Base-by-base conservation (phyloP, 345 rosid genomes). In the Diplotaxis tenuifolia region DNA sequence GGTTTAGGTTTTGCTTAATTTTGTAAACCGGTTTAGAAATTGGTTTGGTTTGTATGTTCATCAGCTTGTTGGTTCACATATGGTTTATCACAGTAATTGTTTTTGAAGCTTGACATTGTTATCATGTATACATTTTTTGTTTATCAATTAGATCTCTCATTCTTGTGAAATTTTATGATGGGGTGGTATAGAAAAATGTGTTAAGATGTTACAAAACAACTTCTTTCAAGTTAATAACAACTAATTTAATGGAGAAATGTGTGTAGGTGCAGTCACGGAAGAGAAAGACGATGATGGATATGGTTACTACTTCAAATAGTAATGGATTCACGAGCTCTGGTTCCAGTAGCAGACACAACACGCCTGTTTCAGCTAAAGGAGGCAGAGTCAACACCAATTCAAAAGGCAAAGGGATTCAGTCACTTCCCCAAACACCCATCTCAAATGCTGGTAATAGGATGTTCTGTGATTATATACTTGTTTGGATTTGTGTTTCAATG, bases 321-420 rank as follows among this genome's bases (percentile, higher is more conserved):
- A 52, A 81, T 58, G 81, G 81, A 62, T 62, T 78, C 62, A 22
- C 79, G 32, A 88, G 89, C 62, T 83, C 92, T 59, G 84, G 89
- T 69, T 66, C 74, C 67, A 62, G 68, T 52, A 77, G 81, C 67
- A 50, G 78, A 20, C 77, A 84, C 7, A 83, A 64, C 71, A 88
- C 91, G 20, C 98, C 98, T 65, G 82, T 88, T 59, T 86, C 97
- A 54, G 81, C 85, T 9, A 90, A 88, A 78, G 93, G 89, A 28
- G 87, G 88, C 62, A 84, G 87, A 81, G 64, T 73, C 67, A 78
- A 70, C 75, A 86, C 67, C 83, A 87, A 72, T 76, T 78, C 92
- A 70, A 90, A 84, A 81, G 75, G 83, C 58, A 91, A 82, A 83
- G 88, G 77, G 54, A 83, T 72, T 60, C 87, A 82, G 72, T 80